Conservation (phyloP, 148 eudicot genomes). For the Rheum nobile region DNA sequence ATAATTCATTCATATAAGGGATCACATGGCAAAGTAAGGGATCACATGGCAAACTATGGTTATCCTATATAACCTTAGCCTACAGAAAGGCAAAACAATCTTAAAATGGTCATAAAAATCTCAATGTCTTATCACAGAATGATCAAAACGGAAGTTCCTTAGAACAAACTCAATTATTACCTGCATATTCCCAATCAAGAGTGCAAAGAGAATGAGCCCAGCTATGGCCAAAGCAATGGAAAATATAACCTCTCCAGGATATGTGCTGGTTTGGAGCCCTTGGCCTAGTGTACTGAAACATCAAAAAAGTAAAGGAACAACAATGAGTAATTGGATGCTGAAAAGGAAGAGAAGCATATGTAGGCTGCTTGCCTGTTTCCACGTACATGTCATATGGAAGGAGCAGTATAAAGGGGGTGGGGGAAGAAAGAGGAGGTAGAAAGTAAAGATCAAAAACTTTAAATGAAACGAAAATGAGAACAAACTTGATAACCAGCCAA, state of each 20-base stretch:
- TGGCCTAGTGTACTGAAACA: slow-evolving; percentile 87
- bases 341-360: background rate
- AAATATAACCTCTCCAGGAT: slow-evolving; percentile 82
- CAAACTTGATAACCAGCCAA: background rate
- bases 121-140: background rate
- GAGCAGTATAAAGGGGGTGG: background rate
- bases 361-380: background rate
- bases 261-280: slow-evolving; percentile 91
- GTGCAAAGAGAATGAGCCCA: slow-evolving; percentile 93
- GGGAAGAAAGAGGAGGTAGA: background rate
- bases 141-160: background rate
- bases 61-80: background rate
- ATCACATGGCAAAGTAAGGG: background rate
- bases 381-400: background rate
- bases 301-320: background rate
- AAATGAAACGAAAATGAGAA: background rate
- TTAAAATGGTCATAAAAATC: background rate
- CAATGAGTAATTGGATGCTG: background rate
- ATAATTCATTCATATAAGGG: background rate
- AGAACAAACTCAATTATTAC: slow-evolving; percentile 14
- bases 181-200: slow-evolving; percentile 99
- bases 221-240: slow-evolving; percentile 74
- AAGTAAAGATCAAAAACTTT: background rate
- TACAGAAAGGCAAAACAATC: background rate
- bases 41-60: background rate